Percentiles rank a stretch among this genome's conserved stretches.
These are phyloP conservation scores for Amphirosellinia nigrospora DNA, from an alignment of 495 filamentous ascomycete species.

Conservation along the genomic window DNA sequence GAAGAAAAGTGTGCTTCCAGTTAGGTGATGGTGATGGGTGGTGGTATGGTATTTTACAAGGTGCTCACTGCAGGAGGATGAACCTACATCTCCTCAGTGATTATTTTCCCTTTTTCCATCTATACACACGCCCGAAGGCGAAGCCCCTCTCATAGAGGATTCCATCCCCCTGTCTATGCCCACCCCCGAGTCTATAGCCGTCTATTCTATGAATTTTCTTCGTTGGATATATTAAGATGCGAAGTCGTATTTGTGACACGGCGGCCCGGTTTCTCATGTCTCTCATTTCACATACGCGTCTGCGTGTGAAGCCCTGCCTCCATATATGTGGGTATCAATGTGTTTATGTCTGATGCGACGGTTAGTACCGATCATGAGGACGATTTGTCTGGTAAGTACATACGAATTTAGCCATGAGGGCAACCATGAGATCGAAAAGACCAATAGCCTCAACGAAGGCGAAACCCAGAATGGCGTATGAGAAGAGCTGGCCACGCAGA, in stretches of 20 bases:
- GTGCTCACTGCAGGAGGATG: constrained; percentile 9
- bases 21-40: constrained; percentile 18
- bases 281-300: constrained; percentile 33
- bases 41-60: constrained; percentile 29
- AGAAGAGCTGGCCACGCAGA: constrained; percentile 89
- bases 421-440: constrained; percentile 93
- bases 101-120: constrained; percentile 23
- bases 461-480: constrained; percentile 92
- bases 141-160: constrained; percentile 20
- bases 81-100: constrained; percentile 7
- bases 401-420: constrained; percentile 83
- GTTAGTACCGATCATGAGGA: constrained; percentile 5
- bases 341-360: constrained; percentile 38
- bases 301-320: constrained; percentile 36
- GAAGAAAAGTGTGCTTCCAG: constrained; percentile 23
- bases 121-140: constrained; percentile 26
- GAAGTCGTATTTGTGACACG: constrained; percentile 28
- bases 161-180: constrained; percentile 30
- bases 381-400: constrained; percentile 35
- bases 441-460: constrained; percentile 93
- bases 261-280: constrained; percentile 28
- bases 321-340: constrained; percentile 38
- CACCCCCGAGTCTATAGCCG: constrained; percentile 33
- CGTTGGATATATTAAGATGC: constrained; percentile 36
- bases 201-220: constrained; percentile 43